Evolutionary conservation across 1,284 basidiomycete species (phyloP).

Genomic region (Ganoderma multipileum): DNA sequence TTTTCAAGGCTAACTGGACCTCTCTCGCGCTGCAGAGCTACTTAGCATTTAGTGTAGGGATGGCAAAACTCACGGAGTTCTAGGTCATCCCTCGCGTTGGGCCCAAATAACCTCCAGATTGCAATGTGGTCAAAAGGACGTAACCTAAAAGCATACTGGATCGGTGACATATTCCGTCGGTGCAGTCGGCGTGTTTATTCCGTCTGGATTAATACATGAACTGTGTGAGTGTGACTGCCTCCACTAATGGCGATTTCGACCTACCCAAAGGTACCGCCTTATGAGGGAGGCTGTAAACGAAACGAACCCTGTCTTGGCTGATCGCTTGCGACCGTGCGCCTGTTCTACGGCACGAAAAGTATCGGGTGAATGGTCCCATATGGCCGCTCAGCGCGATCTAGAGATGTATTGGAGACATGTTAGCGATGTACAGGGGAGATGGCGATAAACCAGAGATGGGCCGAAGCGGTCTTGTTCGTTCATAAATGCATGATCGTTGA

Average conservation of each 20-base stretch:
- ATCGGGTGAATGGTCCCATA: not conserved
- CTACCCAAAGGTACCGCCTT: not conserved
- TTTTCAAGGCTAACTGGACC: not conserved
- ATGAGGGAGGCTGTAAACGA: not conserved
- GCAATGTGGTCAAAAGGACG: not conserved
- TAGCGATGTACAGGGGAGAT: not conserved
- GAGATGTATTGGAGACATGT: not conserved
- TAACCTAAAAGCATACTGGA: not conserved
- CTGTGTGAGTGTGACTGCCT: not conserved
- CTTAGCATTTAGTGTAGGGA: not conserved
- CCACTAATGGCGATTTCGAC: not conserved
- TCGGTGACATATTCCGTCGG: not conserved
- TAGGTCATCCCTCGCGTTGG: not conserved
- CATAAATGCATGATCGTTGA: not conserved
- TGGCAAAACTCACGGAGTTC: not conserved
- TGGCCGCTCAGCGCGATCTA: not conserved
- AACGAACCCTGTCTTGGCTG: not conserved
- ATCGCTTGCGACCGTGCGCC: not conserved
- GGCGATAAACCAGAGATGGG: not conserved
- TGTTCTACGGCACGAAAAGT: not conserved
- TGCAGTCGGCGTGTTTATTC: not conserved
- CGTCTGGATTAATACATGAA: not conserved
- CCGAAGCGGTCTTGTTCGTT: not conserved
- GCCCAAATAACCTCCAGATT: not conserved
- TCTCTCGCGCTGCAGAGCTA: not conserved